phyloP scores from a whole-genome alignment of 495 filamentous ascomycete species.

The Pseudevernia furfuracea region DNA sequence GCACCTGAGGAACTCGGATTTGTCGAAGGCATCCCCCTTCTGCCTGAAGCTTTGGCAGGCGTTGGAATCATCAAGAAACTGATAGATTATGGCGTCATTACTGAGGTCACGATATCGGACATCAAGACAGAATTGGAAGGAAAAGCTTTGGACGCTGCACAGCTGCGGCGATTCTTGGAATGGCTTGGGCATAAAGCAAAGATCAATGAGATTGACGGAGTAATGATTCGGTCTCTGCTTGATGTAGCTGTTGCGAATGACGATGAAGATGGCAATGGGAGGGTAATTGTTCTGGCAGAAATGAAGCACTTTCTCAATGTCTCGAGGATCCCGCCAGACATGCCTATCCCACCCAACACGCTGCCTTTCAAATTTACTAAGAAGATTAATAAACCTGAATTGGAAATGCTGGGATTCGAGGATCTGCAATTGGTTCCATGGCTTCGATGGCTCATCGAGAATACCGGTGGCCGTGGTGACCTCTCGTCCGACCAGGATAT shows the following conservation, averaged over 20 bases:
- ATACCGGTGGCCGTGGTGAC: constrained; percentile 40
- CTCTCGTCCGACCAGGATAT: constrained; percentile 52
- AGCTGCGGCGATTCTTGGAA: constrained; percentile 68
- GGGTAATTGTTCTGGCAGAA: constrained; percentile 65
- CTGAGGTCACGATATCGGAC: constrained; percentile 76
- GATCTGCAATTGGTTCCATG: constrained; percentile 75
- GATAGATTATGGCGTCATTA: constrained; percentile 69
- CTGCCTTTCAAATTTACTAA: constrained; percentile 76
- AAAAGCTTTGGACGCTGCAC: constrained; percentile 64
- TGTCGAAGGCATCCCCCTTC: constrained; percentile 78
- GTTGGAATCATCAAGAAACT: constrained; percentile 68
- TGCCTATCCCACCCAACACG: constrained; percentile 75
- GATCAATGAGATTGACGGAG: constrained; percentile 57
- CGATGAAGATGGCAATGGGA: constrained; percentile 52
- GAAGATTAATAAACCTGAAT: constrained; percentile 47
- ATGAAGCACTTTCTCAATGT: constrained; percentile 67
- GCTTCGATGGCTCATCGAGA: constrained; percentile 68
- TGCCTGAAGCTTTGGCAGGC: constrained; percentile 65
- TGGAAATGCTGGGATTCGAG: constrained; percentile 75
- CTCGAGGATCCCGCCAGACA: constrained; percentile 65
- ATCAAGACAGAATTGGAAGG: constrained; percentile 70
- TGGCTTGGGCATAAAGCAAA: constrained; percentile 68
- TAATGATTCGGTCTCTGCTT: constrained; percentile 57
- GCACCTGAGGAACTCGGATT: constrained; percentile 79
- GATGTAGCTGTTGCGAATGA: constrained; percentile 74